These are phyloP conservation scores for Puccinia brachypodii DNA, from an alignment of 1,284 basidiomycete genomes.

Conservation along the genomic window DNA sequence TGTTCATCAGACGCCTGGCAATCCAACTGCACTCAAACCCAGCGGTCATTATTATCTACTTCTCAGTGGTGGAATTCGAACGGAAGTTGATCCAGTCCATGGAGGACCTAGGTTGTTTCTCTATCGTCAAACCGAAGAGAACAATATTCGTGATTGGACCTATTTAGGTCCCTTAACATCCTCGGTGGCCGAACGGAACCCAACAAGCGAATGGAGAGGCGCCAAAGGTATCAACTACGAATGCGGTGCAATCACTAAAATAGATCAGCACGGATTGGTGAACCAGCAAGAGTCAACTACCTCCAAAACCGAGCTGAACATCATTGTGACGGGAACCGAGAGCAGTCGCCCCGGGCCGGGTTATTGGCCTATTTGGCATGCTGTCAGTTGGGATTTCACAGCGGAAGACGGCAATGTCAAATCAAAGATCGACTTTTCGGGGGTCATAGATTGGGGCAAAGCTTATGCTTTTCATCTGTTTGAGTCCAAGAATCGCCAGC, in stretches of 20 bases:
- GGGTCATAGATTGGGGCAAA: conserved; percentile 52
- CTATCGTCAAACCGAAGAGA: conserved; percentile 51
- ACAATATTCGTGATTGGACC: conserved; percentile 50
- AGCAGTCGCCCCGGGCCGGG: conserved; percentile 48
- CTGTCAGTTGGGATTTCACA: conserved; percentile 46
- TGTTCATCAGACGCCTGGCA: conserved; percentile 9
- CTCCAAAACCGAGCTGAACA: conserved; percentile 48
- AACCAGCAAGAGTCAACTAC: conserved; percentile 42
- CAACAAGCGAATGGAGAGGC: conserved; percentile 50
- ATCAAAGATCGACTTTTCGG: conserved; percentile 40
- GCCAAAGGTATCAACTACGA: conserved; percentile 52
- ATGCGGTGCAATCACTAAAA: conserved; percentile 49
- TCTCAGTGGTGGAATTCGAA: conserved; percentile 51
- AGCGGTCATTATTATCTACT: conserved; percentile 50
- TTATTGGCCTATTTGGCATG: conserved; percentile 51
- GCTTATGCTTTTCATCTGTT: conserved; percentile 52
- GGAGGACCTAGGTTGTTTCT: conserved; percentile 51
- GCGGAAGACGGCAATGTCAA: conserved; percentile 28
- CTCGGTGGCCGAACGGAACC: conserved; percentile 25
- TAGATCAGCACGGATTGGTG: conserved; percentile 50
- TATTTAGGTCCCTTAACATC: conserved; percentile 50
- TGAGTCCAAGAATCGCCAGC: conserved; percentile 48
- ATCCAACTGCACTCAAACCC: conserved; percentile 15
- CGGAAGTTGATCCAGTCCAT: conserved; percentile 28
- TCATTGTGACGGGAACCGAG: conserved; percentile 52